These are phyloP conservation scores for Exophiala aquamarina DNA, from an alignment of 2,329 filamentous ascomycete genomes.

Conservation along the genomic window DNA sequence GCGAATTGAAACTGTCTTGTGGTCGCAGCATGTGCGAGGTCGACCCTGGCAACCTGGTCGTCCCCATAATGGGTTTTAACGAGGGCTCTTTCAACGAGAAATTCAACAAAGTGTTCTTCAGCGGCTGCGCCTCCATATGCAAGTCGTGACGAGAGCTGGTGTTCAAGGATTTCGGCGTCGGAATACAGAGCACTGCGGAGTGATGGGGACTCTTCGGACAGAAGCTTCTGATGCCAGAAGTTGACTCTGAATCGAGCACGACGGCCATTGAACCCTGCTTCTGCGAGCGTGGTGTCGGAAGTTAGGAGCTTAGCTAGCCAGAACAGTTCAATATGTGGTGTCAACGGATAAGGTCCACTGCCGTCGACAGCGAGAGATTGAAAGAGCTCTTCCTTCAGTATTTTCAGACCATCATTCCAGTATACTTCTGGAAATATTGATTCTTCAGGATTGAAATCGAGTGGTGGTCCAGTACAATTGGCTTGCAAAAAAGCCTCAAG, in stretches of 20 bases:
- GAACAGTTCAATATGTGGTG: conserved; percentile 81
- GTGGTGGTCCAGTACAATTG: conserved; percentile 82
- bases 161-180: conserved; percentile 55
- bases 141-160: conserved; percentile 26
- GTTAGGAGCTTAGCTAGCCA: conserved; percentile 67
- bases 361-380: conserved; percentile 75
- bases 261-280: conserved; percentile 40
- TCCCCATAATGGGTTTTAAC: conserved; percentile 82
- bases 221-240: conserved; percentile 68
- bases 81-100: conserved; percentile 78
- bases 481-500: conserved; percentile 80
- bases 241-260: conserved; percentile 72
- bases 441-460: conserved; percentile 58
- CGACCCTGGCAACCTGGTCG: conserved; percentile 70
- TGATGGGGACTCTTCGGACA: conserved; percentile 62
- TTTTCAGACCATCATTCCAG: conserved; percentile 42
- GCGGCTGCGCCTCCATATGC: conserved; percentile 33
- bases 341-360: conserved; percentile 79
- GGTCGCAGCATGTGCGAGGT: conserved; percentile 66
- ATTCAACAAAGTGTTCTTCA: conserved; percentile 47
- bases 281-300: conserved; percentile 49
- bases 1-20: conserved; percentile 75
- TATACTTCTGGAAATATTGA: conserved; percentile 48
- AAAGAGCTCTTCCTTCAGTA: conserved; percentile 62
- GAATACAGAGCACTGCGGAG: conserved; percentile 62